These are phyloP conservation scores for Tephrocybe sp. DNA, from an alignment of 768 basidiomycete genomes.

Conservation along the genomic window DNA sequence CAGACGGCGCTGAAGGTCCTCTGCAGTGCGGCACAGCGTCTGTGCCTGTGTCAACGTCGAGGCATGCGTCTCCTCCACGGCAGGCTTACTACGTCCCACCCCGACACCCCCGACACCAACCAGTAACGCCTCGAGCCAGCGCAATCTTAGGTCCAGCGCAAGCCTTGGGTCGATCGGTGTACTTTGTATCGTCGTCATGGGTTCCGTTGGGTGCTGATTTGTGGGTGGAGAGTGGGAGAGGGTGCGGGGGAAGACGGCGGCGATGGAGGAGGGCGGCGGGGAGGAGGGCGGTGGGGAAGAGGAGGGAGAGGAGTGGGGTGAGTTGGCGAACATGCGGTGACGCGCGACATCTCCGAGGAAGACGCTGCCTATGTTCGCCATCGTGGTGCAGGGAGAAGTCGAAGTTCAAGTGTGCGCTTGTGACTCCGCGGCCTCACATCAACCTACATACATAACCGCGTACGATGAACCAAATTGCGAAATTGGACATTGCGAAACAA, in stretches of 20 bases:
- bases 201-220: constrained; percentile 4
- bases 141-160: constrained; percentile 71
- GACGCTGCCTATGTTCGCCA: constrained; percentile 65
- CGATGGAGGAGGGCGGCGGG: constrained; percentile 38
- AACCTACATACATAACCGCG: too few species aligned
- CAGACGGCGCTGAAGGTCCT: constrained; percentile 59
- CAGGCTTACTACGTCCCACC: constrained; percentile 40
- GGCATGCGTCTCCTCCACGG: constrained; percentile 38
- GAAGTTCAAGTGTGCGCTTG: too few species aligned
- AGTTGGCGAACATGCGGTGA: constrained; percentile 50
- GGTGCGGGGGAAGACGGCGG: constrained; percentile 29
- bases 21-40: constrained; percentile 57
- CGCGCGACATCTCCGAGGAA: constrained; percentile 80
- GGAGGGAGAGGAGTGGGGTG: constrained; percentile 33
- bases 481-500: too few species aligned
- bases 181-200: constrained; percentile 13
- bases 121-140: constrained; percentile 80
- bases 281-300: constrained; percentile 27
- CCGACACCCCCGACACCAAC: constrained; percentile 55
- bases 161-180: constrained; percentile 58
- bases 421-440: too few species aligned
- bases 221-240: constrained; percentile 6
- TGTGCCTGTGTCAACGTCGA: too few species aligned
- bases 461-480: too few species aligned
- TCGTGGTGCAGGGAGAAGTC: neutral